Evolutionary conservation across 2,329 filamentous ascomycete species (phyloP).

Genomic region (Penicillium capsulatum): DNA sequence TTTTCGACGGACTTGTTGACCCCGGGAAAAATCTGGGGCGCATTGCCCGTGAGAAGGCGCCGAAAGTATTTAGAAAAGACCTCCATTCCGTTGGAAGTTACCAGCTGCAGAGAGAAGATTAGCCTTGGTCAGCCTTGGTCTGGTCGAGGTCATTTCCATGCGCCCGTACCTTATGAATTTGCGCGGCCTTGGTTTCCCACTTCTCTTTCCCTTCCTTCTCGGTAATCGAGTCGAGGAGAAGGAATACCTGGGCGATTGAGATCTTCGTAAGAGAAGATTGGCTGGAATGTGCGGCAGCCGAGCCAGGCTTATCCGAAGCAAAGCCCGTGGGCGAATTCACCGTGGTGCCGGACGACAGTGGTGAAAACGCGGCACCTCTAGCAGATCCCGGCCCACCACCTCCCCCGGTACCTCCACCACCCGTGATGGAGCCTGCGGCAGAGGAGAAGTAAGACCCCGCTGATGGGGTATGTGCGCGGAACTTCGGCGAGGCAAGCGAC

Average conservation of each 20-base stretch:
- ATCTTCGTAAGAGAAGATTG: conserved; percentile 77
- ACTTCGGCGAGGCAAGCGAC: conserved; percentile 54
- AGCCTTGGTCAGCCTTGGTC: conserved; percentile 4
- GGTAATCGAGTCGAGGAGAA: conserved; percentile 89
- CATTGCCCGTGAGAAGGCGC: conserved; percentile 86
- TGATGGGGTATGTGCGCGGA: conserved; percentile 53
- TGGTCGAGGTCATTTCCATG: background rate
- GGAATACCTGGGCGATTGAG: conserved; percentile 89
- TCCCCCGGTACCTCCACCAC: conserved; percentile 48
- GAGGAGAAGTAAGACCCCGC: conserved; percentile 55
- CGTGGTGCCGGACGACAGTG: conserved; percentile 55
- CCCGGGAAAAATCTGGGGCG: conserved; percentile 81
- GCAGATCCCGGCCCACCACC: conserved; percentile 54
- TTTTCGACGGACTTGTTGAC: conserved; percentile 68
- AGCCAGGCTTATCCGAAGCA: conserved; percentile 46
- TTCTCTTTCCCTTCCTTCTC: conserved; percentile 87
- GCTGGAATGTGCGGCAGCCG: conserved; percentile 43
- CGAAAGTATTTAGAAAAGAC: conserved; percentile 95
- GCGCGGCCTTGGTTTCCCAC: conserved; percentile 88
- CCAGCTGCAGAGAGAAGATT: conserved; percentile 58
- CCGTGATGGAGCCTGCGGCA: conserved; percentile 51
- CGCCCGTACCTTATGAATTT: conserved; percentile 79
- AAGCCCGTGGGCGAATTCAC: conserved; percentile 52
- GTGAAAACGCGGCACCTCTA: conserved; percentile 57
- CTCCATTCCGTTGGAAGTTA: conserved; percentile 99